phyloP scores from a whole-genome alignment of 441 rosid genomes.

The Metrosideros polymorpha region DNA sequence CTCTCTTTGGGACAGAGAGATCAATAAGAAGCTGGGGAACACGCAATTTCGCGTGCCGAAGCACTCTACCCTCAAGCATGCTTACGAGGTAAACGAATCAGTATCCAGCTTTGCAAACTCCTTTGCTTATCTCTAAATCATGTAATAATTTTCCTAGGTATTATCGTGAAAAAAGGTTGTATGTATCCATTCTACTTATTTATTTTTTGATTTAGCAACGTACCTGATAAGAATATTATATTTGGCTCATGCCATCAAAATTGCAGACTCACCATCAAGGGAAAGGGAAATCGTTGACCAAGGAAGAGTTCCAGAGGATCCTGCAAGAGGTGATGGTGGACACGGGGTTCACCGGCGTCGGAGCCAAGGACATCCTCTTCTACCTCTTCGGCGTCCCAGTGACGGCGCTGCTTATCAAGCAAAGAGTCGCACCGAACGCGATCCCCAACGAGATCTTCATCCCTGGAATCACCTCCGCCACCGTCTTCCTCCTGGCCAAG shows the following conservation, averaged over 20 bases:
- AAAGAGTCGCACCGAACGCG: conserved; percentile 29
- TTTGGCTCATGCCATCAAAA: background rate
- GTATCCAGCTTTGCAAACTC: background rate
- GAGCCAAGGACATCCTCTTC: conserved; percentile 50
- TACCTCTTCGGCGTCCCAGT: conserved; percentile 67
- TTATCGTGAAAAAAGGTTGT: background rate
- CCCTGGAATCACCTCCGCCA: conserved; percentile 70
- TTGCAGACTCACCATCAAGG: conserved; percentile 33
- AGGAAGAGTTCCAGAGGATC: conserved; percentile 55
- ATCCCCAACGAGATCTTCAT: conserved; percentile 57
- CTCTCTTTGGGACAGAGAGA: conserved; percentile 30
- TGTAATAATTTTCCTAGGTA: background rate
- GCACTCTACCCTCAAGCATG: conserved; percentile 15
- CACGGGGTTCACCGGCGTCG: conserved; percentile 63
- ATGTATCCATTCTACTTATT: background rate
- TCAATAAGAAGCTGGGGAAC: conserved; percentile 54
- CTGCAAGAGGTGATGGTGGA: conserved; percentile 40
- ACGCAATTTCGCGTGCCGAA: conserved; percentile 60
- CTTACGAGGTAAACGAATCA: conserved; percentile 28
- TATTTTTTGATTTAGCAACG: no score
- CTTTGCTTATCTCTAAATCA: background rate
- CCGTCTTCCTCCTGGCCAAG: conserved; percentile 64
- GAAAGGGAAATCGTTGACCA: conserved; percentile 15
- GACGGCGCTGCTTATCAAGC: conserved; percentile 43
- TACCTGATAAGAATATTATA: background rate